Evolutionary conservation across 441 rosid species (phyloP), one percentile per base, ranked within the genome.

Genomic region (Brassica hybrid): DNA sequence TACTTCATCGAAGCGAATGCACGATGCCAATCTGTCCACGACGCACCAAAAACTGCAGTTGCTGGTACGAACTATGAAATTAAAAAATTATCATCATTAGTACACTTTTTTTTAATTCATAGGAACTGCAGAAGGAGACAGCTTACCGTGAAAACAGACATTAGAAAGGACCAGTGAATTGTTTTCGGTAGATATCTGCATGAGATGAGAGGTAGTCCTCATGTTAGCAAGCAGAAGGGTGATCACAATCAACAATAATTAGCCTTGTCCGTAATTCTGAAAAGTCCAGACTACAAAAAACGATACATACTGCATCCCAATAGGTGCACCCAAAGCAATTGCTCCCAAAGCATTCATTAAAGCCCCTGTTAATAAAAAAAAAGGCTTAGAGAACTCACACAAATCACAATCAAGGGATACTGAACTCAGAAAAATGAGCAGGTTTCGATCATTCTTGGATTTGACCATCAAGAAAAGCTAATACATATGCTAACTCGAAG

Each of bases 281-380:
- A 62, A 76, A 21, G 57, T 63, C 23, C 13, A 54, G 66, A 63
- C 36, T 11, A 54, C 32, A 63, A 70, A 27, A 38, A 3, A 2
- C 36, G 38, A 27, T 2, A 23, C 88, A 71, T 90, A 92, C 98
- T 85, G 86, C 66, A 82, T 67, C 71, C 91, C 93, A 65, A 92
- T 81, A 36, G 97, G 97, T 73, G 97, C 92, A 16, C 97, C 98
- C 85, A 94, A 83, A 50, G 86, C 89, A 79, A 92, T 66, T 27
- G 95, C 94, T 86, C 95, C 95, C 71, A 90, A 67, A 69, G 88
- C 91, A 86, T 88, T 91, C 27, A 88, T 7, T 2, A 90, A 58
- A 68, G 96, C 96, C 54, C 97, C 97, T 94, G 19, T 66, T 82
- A 36, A 63, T 13, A 27, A 68, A 67, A 73, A 68, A 71, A 41